Evolutionary conservation across 805 yeast species (phyloP).

Genomic region (Kazachstania psychrophila): DNA sequence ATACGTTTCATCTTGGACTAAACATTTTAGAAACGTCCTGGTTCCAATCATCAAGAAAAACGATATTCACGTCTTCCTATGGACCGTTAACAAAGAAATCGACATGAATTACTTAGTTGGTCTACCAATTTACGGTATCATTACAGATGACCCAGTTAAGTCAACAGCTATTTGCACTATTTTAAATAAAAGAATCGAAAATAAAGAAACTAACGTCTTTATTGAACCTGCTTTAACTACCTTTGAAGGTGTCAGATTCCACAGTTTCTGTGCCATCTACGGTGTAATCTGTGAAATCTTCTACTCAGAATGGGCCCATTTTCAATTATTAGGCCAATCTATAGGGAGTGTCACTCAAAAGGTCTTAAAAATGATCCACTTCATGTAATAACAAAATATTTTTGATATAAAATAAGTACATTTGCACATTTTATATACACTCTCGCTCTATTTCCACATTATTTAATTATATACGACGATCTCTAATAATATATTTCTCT

Average conservation of each 20-base stretch:
- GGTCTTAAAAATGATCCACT: conserved; percentile 11
- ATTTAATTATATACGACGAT: no score
- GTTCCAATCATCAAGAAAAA: conserved; percentile 27
- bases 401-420: not conserved
- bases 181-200: conserved; percentile 4
- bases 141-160: conserved; percentile 25
- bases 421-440: not conserved
- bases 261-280: conserved; percentile 14
- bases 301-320: conserved; percentile 21
- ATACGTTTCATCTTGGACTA: conserved; percentile 39
- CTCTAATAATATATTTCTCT: no score
- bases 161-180: conserved; percentile 9
- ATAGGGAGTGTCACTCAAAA: conserved; percentile 15
- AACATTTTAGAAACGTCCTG: conserved; percentile 24
- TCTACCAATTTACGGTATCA: conserved; percentile 25
- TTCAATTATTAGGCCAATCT: conserved; percentile 17
- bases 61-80: conserved; percentile 35
- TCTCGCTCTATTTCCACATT: no score
- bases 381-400: conserved; percentile 3
- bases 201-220: conserved; percentile 6
- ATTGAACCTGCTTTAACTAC: conserved; percentile 12
- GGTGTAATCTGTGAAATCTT: conserved; percentile 13
- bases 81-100: conserved; percentile 42
- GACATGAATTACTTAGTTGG: conserved; percentile 24
- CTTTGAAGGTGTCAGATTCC: conserved; percentile 22